Conservation (phyloP, 2,329 filamentous ascomycete genomes). For the Lanzia echinophila region DNA sequence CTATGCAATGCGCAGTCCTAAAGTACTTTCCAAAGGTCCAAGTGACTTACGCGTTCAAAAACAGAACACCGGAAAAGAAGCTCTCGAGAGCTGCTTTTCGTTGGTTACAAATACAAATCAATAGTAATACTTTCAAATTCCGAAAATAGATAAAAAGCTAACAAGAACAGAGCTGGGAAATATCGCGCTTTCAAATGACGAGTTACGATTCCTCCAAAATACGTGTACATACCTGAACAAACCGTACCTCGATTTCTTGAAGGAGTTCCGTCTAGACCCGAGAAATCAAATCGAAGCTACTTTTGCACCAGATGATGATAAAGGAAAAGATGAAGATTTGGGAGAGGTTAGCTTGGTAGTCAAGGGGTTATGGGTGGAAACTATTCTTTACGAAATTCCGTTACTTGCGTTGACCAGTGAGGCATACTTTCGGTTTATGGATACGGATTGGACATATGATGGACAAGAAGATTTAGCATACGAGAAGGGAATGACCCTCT, state of each 20-base stretch:
- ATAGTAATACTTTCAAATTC: constrained; percentile 46
- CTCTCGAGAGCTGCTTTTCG: constrained; percentile 74
- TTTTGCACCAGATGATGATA: constrained; percentile 45
- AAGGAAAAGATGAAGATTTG: constrained; percentile 55
- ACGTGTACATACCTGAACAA: constrained; percentile 75
- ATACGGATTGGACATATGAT: constrained; percentile 84
- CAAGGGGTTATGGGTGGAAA: constrained; percentile 83
- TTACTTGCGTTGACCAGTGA: constrained; percentile 87
- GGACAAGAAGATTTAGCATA: constrained; percentile 82
- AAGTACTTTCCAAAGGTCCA: constrained; percentile 80
- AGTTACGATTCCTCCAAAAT: constrained; percentile 69
- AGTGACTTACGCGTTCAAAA: constrained; percentile 91
- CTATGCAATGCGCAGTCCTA: constrained; percentile 95
- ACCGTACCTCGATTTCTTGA: constrained; percentile 74
- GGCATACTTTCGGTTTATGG: constrained; percentile 95
- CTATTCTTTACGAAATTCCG: constrained; percentile 96
- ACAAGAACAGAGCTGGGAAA: constrained; percentile 64
- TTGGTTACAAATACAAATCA: constrained; percentile 81
- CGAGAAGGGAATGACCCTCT: constrained; percentile 68
- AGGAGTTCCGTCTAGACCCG: constrained; percentile 74
- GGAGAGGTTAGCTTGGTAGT: constrained; percentile 74
- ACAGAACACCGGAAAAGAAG: constrained; percentile 90
- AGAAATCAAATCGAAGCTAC: constrained; percentile 69
- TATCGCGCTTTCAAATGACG: constrained; percentile 70
- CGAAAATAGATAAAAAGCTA: constrained; percentile 16